These are phyloP conservation scores for Stentor roeselii DNA, from an alignment of 73 alveolate species.

Conservation along the genomic window DNA sequence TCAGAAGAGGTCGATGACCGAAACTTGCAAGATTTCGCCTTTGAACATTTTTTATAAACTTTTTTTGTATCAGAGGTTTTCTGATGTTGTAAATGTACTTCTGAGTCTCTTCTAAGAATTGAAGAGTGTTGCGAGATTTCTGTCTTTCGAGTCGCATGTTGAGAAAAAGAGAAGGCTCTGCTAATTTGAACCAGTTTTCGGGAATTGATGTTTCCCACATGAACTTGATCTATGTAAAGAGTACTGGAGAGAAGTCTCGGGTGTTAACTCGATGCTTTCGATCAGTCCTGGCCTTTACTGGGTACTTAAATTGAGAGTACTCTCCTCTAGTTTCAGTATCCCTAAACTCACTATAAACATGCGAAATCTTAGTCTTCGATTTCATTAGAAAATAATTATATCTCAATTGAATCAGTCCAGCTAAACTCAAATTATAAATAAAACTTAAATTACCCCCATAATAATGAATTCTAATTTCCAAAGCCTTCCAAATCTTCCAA, in stretches of 20 bases:
- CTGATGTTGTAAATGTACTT: background rate
- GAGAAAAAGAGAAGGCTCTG: background rate
- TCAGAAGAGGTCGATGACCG: too few relatives aligned
- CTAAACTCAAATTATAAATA: too few relatives aligned
- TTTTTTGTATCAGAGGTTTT: background rate
- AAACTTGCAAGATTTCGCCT: too few relatives aligned
- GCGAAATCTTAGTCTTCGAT: too few relatives aligned
- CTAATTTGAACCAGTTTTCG: background rate
- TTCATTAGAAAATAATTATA: too few relatives aligned
- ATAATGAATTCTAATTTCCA: too few relatives aligned
- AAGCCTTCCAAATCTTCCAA: too few relatives aligned
- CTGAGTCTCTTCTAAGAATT: background rate
- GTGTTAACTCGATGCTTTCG: background rate
- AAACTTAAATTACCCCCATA: too few relatives aligned
- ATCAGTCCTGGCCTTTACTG: background rate
- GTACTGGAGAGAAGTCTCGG: background rate
- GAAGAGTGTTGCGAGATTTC: background rate
- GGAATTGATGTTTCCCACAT: slow-evolving; percentile 8
- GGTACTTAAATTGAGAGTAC: background rate
- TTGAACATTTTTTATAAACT: background rate
- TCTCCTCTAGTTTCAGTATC: background rate
- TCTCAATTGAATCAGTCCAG: too few relatives aligned
- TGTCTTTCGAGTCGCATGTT: background rate
- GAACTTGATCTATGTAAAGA: background rate
- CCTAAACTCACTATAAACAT: too few relatives aligned